Base-by-base conservation (phyloP, 1,139 yeast species). In the Saccharomyces hybrid region DNA sequence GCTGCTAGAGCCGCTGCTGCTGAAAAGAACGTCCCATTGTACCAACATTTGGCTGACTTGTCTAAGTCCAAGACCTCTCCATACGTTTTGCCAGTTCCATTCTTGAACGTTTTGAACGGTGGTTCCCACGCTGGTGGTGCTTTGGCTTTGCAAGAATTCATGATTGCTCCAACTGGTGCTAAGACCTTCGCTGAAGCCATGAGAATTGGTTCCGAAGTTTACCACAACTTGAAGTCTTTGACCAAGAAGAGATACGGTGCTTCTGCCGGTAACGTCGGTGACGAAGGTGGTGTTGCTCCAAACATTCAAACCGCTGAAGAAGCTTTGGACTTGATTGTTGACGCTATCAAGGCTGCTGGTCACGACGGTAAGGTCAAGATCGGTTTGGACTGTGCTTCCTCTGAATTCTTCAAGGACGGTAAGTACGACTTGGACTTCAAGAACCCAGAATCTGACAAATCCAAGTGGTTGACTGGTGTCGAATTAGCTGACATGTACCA, bases 251-350 rank as follows among this genome's bases (percentile, higher is more conserved):
- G 78, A 75, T 91, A 90, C 83, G 98, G 98, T 73, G 85, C 87
- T 72, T 85, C 95, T 61, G 98, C 98, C 70, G 97, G 96, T 78
- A 91, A 91, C 80, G 97, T 91, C 73, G 98, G 98, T 83, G 98
- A 91, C 77, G 97, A 91, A 82, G 97, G 98, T 84, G 98, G 98
- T 82, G 96, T 91, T 80, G 97, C 97, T 69, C 98, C 98, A 75
- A 88, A 88, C 77, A 84, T 91, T 68, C 81, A 85, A 64, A 82
- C 96, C 67, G 90, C 98, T 72, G 88, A 83, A 75, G 97, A 91
- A 81, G 97, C 97, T 66, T 80, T 91, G 67, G 96, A 90, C 78
- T 85, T 91, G 75, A 88, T 91, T 74, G 81, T 83, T 67, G 84
- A 77, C 63, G 88, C 97, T 71, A 90, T 91, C 74, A 87, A 84